Base-by-base conservation (phyloP, 768 basidiomycete species). In the Arthromyces matolae region DNA sequence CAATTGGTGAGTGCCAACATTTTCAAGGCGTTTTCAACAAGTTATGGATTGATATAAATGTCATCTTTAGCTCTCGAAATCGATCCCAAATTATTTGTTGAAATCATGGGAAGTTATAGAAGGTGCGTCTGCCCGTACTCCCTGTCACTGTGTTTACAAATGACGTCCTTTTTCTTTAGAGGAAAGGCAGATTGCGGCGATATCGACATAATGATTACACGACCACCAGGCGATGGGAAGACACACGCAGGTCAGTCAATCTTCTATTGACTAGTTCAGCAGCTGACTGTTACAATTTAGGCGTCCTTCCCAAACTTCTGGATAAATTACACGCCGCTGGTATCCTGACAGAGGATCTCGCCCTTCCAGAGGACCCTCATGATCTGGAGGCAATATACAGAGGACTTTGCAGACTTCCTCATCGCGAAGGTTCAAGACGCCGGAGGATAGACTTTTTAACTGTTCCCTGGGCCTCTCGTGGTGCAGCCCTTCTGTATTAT, bases 51-150 rank as follows among this genome's bases (percentile, higher is more conserved):
- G n/a, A n/a, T n/a, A n/a, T n/a, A n/a, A 2, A 25, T 28, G 1
- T 37, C 19, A 38, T 16, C 27, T 23, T 7, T 25, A 91, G 92
- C 89, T 2, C 72, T 87, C 8, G 66, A 64, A 1, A 73, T 95
- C 25, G 93, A 94, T 58, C 67, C 78, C 5, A 77, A 79, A 43
- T 60, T 94, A 20, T 82, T 79, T 58, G 66, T 96, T 8, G 83
- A 93, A 41, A 84, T 94, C 39, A 94, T 95, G 93, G 94, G 93
- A 1, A 92, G 89, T 53, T 97, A 85, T 63, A 70, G 93, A 57
- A 75, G 89, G 86, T 80, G 19, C 33, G n/a, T 40, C 47, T 16
- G n/a, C n/a, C n/a, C n/a, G n/a, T n/a, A n/a, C n/a, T n/a, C n/a
- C n/a, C n/a, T n/a, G n/a, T n/a, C n/a, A n/a, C n/a, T n/a, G n/a